Conservation (phyloP, 257 asterid genomes). For the Solanum ossicruentum region DNA sequence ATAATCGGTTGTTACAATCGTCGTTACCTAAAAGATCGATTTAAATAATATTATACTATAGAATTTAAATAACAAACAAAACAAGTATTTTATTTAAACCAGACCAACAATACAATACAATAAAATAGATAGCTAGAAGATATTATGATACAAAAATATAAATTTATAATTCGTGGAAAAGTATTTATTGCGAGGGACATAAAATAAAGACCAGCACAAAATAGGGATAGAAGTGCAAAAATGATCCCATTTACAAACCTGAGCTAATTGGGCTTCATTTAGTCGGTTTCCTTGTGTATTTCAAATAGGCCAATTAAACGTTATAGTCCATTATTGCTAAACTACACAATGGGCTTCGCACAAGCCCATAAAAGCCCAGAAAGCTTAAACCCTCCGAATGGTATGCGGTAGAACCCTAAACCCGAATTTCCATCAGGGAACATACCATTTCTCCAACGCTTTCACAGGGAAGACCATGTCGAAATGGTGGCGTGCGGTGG, state of each 20-base stretch:
- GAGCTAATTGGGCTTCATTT: neutral
- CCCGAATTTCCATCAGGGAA: neutral
- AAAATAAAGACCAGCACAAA: neutral
- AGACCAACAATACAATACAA: too few relatives aligned
- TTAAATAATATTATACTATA: too few relatives aligned
- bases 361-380: slow-evolving; percentile 4
- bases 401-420: neutral
- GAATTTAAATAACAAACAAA: too few relatives aligned
- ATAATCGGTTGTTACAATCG: too few relatives aligned
- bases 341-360: neutral
- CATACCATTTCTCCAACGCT: neutral
- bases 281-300: neutral
- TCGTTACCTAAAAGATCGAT: too few relatives aligned
- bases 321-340: neutral
- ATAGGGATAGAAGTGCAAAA: neutral
- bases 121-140: neutral
- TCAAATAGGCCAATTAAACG: neutral
- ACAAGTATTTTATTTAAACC: too few relatives aligned
- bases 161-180: neutral
- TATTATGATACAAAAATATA: neutral
- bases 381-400: neutral
- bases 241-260: neutral
- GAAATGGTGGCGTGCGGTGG: slow-evolving; percentile 63
- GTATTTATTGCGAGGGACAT: neutral
- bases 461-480: slow-evolving; percentile 31